phyloP scores from a whole-genome alignment of 129 eudicot species.

The Scalesia atractyloides region DNA sequence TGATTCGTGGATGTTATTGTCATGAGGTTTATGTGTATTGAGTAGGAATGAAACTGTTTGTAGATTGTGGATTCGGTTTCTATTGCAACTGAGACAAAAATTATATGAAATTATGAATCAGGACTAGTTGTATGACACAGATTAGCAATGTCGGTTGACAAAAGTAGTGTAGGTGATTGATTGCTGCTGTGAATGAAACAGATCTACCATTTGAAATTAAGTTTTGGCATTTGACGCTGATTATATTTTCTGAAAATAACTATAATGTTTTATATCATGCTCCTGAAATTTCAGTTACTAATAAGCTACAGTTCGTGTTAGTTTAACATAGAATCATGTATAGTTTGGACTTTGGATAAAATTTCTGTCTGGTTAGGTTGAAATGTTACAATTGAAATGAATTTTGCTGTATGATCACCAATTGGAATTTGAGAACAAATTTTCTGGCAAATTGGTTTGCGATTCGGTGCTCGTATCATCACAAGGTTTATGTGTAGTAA shows the following conservation, averaged over 20 bases:
- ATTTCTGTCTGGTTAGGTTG: not conserved
- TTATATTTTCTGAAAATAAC: not conserved
- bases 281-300: not conserved
- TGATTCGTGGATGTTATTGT: not conserved
- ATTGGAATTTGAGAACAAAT: not conserved
- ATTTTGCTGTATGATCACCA: constrained; percentile 1
- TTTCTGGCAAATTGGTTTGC: not conserved
- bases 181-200: constrained; percentile 32
- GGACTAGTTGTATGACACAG: constrained; percentile 2
- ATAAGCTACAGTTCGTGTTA: not conserved
- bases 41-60: not conserved
- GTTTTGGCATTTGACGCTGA: not conserved
- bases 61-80: not conserved
- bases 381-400: not conserved
- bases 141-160: not conserved
- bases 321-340: not conserved
- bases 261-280: constrained; percentile 5
- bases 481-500: not conserved
- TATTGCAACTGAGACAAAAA: not conserved
- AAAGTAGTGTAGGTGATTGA: not conserved
- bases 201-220: constrained; percentile 38
- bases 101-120: not conserved
- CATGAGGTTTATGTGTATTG: not conserved
- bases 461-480: not conserved
- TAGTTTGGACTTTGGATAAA: not conserved